Conservation (phyloP, 306 rosid genomes). For the Sesbania bispinosa region DNA sequence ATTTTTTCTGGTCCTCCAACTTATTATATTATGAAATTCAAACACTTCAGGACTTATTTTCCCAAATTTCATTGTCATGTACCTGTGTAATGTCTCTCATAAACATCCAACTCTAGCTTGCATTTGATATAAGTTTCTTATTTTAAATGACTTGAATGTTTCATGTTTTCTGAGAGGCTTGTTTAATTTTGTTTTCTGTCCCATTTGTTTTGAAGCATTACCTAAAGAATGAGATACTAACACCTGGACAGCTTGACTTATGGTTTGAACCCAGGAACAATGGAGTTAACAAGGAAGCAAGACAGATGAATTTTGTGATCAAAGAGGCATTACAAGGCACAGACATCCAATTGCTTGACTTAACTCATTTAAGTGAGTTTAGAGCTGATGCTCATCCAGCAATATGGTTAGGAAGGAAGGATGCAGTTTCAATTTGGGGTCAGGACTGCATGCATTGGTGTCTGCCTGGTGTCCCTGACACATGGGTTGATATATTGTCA, state of each 20-base stretch:
- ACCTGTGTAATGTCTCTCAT: not conserved
- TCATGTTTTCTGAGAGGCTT: not conserved
- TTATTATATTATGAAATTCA: not conserved
- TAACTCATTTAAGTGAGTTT: slow-evolving; percentile 74
- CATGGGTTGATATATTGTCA: slow-evolving; percentile 79
- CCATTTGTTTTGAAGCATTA: not conserved
- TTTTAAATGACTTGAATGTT: not conserved
- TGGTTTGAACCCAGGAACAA: slow-evolving; percentile 89
- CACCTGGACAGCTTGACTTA: slow-evolving; percentile 65
- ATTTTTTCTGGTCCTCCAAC: not conserved
- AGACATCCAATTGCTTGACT: slow-evolving; percentile 54
- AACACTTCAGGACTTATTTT: not conserved
- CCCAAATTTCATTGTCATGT: not conserved
- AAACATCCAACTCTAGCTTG: not conserved
- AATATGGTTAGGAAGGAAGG: slow-evolving; percentile 83
- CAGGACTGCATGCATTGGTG: slow-evolving; percentile 98
- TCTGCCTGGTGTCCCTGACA: slow-evolving; percentile 88
- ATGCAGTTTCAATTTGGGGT: slow-evolving; percentile 81
- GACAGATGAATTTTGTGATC: slow-evolving; percentile 59
- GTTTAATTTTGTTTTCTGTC: not conserved
- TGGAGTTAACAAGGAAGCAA: slow-evolving; percentile 83
- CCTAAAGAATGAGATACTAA: slow-evolving; percentile 31
- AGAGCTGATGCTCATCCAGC: slow-evolving; percentile 93
- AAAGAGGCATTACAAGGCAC: slow-evolving; percentile 52
- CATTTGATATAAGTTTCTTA: slow-evolving; percentile 2